Percentiles rank a stretch among this genome's conserved stretches.
Evolutionary conservation across 225 moss, liverwort and hornwort genomes (phyloP).

Genomic region (Marchantia polymorpha): DNA sequence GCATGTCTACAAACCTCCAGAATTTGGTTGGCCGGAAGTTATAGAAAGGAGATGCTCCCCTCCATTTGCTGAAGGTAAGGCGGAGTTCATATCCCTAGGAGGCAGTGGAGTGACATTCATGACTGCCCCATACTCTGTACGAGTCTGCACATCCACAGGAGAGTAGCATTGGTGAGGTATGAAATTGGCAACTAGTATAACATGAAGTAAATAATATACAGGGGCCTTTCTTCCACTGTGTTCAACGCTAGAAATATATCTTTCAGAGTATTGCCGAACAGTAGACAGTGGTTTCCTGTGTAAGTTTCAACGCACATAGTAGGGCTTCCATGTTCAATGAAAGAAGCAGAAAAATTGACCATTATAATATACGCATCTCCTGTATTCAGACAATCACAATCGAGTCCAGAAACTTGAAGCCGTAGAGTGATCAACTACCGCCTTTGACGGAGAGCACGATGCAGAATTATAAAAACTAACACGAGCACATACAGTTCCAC

Average conservation of each 20-base stretch:
- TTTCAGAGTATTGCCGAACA: not conserved
- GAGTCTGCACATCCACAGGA: slow-evolving; percentile 50
- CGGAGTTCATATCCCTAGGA: slow-evolving; percentile 46
- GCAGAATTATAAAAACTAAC: not conserved
- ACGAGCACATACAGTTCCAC: not conserved
- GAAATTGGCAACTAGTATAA: not conserved
- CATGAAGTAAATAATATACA: not conserved
- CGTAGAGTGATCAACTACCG: not conserved
- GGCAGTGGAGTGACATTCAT: slow-evolving; percentile 58
- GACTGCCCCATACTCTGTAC: slow-evolving; percentile 73
- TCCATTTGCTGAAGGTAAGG: slow-evolving; percentile 55
- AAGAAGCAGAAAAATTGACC: not conserved
- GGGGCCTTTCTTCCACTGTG: not conserved
- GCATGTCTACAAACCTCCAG: slow-evolving; percentile 36
- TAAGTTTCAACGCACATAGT: not conserved
- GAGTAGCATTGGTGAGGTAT: not conserved
- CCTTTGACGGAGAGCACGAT: not conserved
- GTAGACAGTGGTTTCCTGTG: too few relatives aligned
- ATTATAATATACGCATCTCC: not conserved
- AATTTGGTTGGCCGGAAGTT: slow-evolving; percentile 44
- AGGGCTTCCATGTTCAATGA: not conserved
- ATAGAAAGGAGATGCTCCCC: slow-evolving; percentile 52
- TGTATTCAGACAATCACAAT: not conserved
- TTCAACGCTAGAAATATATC: not conserved
- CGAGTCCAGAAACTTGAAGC: not conserved